Evolutionary conservation across 129 eudicot genomes (phyloP), one percentile per base, ranked within the genome.

Genomic region (Escallonia rubra): DNA sequence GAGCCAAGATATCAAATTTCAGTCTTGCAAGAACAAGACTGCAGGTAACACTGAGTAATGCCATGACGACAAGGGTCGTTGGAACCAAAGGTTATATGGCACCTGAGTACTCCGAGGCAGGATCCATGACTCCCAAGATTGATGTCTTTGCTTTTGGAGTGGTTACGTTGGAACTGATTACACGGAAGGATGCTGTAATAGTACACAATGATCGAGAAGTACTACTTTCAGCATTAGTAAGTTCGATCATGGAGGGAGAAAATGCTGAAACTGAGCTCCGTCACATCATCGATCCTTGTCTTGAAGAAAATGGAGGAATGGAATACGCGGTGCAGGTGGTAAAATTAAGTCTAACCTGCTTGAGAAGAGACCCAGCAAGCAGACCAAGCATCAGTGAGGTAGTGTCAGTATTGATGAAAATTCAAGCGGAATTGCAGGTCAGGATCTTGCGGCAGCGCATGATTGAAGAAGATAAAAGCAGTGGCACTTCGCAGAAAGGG

Each of bases 1-100:
- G 94, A 68, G 96, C 96, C 53, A 89, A 89, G 79, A 83, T 89
- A 62, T 72, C 84, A 15, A 79, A 83, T 63, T 86, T 89, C 67
- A 76, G 82, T 41, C 80, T 71, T 14, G 85, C 94, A 59, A 89
- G 79, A 59, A 63, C 70, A 49, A 64, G 79, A 23, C 12, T 8
- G 40, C 41, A 8, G 10, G 68, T 53, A 39, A 39, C 5, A 51
- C 45, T 53, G 4, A 57, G 66, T 43, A 69, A 62, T 41, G 62
- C 63, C 47, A 53, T 7, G 14, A 52, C 72, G 10, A 70, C 70
- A 9, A 65, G 38, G 53, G 56, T 82, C 13, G 69, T 70, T 53
- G 85, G 85, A 12, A 77, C 73, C 9, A 75, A 69, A 82, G 91
- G 83, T 23, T 79, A 82, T 74, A 70, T 86, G 76, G 85, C 88